These are phyloP conservation scores for Leptographium radiaticola DNA, from an alignment of 2,329 filamentous ascomycete genomes.

Conservation along the genomic window DNA sequence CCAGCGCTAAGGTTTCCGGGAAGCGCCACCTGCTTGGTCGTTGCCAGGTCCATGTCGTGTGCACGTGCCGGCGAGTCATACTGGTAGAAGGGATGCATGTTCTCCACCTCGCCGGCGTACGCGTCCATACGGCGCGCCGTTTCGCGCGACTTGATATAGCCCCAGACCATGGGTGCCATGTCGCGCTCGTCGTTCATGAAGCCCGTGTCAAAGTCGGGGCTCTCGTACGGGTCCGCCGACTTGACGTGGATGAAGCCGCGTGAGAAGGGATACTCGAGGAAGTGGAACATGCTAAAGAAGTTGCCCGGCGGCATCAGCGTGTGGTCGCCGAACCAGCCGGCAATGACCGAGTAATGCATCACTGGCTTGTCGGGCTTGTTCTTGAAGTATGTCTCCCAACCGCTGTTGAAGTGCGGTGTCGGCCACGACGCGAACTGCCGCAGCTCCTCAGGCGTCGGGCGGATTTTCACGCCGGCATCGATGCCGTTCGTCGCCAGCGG, in stretches of 20 bases:
- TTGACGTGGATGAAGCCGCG: constrained; percentile 59
- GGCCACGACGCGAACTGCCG: constrained; percentile 60
- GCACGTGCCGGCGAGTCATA: constrained; percentile 58
- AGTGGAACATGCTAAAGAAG: constrained; percentile 77
- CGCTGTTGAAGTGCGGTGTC: constrained; percentile 57
- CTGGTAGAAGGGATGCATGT: constrained; percentile 58
- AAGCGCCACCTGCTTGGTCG: constrained; percentile 63
- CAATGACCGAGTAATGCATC: constrained; percentile 72
- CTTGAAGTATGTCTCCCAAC: constrained; percentile 75
- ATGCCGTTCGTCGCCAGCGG: constrained; percentile 68
- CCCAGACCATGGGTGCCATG: constrained; percentile 77
- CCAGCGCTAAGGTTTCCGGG: constrained; percentile 58
- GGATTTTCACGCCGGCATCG: constrained; percentile 66
- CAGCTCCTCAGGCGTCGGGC: constrained; percentile 56
- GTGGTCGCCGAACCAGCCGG: constrained; percentile 50
- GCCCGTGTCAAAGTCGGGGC: constrained; percentile 65
- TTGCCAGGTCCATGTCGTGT: constrained; percentile 60
- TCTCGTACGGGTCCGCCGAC: constrained; percentile 59
- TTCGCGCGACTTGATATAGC: constrained; percentile 71
- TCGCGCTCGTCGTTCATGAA: constrained; percentile 81
- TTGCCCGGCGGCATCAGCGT: constrained; percentile 59
- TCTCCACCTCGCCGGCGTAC: constrained; percentile 60
- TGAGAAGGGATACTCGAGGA: constrained; percentile 66
- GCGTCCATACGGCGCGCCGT: constrained; percentile 67
- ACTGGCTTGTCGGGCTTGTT: constrained; percentile 76